These are phyloP conservation scores for Penicillium sp. DNA, from an alignment of 2,329 filamentous ascomycete species.

Conservation along the genomic window DNA sequence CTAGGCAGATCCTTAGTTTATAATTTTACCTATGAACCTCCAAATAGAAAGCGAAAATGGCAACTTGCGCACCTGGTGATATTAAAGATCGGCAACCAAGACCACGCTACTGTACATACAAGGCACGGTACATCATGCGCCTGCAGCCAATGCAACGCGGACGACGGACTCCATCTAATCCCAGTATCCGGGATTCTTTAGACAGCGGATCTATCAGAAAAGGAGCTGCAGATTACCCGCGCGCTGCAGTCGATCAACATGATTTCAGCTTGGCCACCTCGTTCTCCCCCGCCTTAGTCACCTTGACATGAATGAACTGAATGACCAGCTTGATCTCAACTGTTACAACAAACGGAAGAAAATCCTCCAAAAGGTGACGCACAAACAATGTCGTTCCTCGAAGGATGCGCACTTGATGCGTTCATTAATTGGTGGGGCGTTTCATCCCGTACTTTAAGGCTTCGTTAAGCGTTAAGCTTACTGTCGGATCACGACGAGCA, in stretches of 20 bases:
- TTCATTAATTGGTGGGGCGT: constrained; percentile 4
- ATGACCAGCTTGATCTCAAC: not conserved
- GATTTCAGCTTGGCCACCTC: constrained; percentile 12
- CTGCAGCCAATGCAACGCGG: not conserved
- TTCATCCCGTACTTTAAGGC: constrained; percentile 16
- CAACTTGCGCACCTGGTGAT: not conserved
- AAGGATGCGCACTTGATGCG: not conserved
- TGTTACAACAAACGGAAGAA: not conserved
- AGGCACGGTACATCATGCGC: constrained; percentile 11
- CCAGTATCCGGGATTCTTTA: not conserved
- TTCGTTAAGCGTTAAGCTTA: constrained; percentile 22
- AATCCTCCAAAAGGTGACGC: constrained; percentile 7
- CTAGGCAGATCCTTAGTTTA: not conserved
- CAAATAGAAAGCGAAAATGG: not conserved
- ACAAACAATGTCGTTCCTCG: not conserved
- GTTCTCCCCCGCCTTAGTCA: constrained; percentile 15
- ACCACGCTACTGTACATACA: not conserved
- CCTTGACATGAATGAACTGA: not conserved
- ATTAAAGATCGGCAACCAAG: not conserved
- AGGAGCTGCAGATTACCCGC: constrained; percentile 12
- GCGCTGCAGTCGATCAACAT: constrained; percentile 18
- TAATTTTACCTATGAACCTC: not conserved
- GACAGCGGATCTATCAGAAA: constrained; percentile 18
- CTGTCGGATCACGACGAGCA: constrained; percentile 14
- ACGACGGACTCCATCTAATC: not conserved